These are phyloP conservation scores for Mariannaea sp. DNA, from an alignment of 2,329 filamentous ascomycete genomes.

Conservation along the genomic window DNA sequence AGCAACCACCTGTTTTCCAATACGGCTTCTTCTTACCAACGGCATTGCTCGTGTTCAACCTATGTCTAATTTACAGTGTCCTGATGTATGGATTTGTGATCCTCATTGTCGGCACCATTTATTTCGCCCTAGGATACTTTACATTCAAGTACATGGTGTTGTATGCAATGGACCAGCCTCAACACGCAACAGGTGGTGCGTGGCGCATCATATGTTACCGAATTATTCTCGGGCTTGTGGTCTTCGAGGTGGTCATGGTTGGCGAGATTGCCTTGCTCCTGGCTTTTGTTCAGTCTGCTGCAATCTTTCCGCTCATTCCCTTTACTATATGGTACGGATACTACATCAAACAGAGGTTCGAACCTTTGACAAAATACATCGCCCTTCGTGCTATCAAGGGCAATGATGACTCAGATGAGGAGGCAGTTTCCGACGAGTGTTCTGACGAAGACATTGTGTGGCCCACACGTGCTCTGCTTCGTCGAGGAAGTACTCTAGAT, in stretches of 20 bases:
- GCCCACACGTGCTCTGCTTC: slow-evolving; percentile 48
- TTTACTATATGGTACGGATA: slow-evolving; percentile 89
- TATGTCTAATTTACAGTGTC: slow-evolving; percentile 94
- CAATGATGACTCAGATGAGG: slow-evolving; percentile 48
- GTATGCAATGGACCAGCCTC: slow-evolving; percentile 97
- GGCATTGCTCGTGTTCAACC: slow-evolving; percentile 89
- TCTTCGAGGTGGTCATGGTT: slow-evolving; percentile 91
- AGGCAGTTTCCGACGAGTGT: slow-evolving; percentile 45
- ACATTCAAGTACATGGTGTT: slow-evolving; percentile 97
- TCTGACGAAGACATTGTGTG: slow-evolving; percentile 45
- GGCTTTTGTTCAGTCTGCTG: slow-evolving; percentile 73
- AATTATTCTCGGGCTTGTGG: slow-evolving; percentile 79
- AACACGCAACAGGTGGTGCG: slow-evolving; percentile 88
- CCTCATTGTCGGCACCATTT: slow-evolving; percentile 79
- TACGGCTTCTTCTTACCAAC: slow-evolving; percentile 97
- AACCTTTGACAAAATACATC: slow-evolving; percentile 90
- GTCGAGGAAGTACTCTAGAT: slow-evolving; percentile 69
- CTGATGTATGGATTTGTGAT: slow-evolving; percentile 80
- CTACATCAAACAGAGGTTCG: slow-evolving; percentile 79
- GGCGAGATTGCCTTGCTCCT: slow-evolving; percentile 78
- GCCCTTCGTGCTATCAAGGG: slow-evolving; percentile 82
- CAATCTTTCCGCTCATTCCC: slow-evolving; percentile 76
- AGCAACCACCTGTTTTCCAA: slow-evolving; percentile 83
- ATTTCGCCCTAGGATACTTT: slow-evolving; percentile 83
- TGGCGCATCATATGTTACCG: slow-evolving; percentile 98